Base-by-base conservation (phyloP, 2,329 filamentous ascomycete genomes). In the Aspergillus sp. region DNA sequence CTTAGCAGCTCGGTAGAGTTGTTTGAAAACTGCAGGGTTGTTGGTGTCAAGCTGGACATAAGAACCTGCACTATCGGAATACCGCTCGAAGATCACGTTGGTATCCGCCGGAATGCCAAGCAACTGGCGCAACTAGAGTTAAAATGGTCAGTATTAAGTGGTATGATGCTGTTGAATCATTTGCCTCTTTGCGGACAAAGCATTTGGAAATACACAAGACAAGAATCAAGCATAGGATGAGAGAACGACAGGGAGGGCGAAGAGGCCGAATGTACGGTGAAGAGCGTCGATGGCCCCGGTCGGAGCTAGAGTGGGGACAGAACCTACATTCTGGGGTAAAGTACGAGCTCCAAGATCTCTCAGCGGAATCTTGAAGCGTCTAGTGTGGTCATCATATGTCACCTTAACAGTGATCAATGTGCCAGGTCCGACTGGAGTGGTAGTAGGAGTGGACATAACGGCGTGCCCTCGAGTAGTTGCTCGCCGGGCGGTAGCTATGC, bases 1-100 rank as follows among this genome's bases (percentile, higher is more conserved):
- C 81, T 97, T 99, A 63, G 95, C 95, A 65, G 95, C 95, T 69
- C 95, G 89, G 74, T 95, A 93, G 43, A 99, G 88, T 73, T 97
- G 95, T 82, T 97, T 98, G 83, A 96, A 99, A 69, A 96, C 90
- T 46, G 90, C 82, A 8, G 84, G 78, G 70, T 96, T 96, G 72
- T 82, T 81, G 61, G 86, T 81, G 73, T 96, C 89, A 59, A 99
- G 87, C 45, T 84, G 82, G 64, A 98, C 85, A 76, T 90, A 98
- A 63, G 87, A 81, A 46, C 83, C 89, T 64, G 91, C 90, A 64
- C 92, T 97, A 77, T 99, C 95, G 64, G 95, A 98, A 79, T 92
- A 99, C 66, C 95, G 91, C 80, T 98, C 93, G 69, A 98, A 88
- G 68, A 87, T 76, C 71, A 88, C 83, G 52, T 84, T 76, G 60